Evolutionary conservation across 2,329 filamentous ascomycete species (phyloP).

Genomic region (Tolypocladium guangdongense): DNA sequence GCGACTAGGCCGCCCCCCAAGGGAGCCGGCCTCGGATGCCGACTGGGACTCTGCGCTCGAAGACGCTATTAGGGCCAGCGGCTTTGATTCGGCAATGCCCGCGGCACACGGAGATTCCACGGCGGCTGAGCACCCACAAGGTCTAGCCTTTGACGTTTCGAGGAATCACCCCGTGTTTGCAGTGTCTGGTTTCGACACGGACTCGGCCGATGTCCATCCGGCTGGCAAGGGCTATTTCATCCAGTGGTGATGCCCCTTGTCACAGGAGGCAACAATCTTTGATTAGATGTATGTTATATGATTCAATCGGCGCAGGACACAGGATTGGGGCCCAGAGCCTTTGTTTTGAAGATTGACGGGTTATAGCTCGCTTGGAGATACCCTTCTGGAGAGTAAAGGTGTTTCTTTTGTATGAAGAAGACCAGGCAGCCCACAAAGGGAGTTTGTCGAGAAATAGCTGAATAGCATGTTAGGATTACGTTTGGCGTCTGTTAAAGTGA

Average conservation of each 20-base stretch:
- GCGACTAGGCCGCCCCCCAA: background rate
- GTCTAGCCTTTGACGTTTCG: background rate
- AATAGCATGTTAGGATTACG: background rate
- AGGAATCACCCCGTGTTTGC: background rate
- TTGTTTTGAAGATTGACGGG: background rate
- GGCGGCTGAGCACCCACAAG: background rate
- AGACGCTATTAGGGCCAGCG: background rate
- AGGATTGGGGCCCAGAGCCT: background rate
- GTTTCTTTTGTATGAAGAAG: background rate
- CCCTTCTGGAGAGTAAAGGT: background rate
- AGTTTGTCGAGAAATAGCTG: background rate
- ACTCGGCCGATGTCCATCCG: background rate
- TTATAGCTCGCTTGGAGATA: background rate
- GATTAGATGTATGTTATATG: background rate
- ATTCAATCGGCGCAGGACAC: background rate
- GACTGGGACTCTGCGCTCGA: background rate
- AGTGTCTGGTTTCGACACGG: background rate
- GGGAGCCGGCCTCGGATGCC: background rate
- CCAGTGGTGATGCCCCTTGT: background rate
- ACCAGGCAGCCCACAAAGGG: background rate
- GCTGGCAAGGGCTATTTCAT: slow-evolving; percentile 2
- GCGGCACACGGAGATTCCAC: background rate
- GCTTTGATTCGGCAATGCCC: background rate
- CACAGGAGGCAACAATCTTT: background rate
- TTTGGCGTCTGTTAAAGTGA: background rate